Evolutionary conservation across 2,329 filamentous ascomycete genomes (phyloP).

Genomic region (Fusarium devonianum): DNA sequence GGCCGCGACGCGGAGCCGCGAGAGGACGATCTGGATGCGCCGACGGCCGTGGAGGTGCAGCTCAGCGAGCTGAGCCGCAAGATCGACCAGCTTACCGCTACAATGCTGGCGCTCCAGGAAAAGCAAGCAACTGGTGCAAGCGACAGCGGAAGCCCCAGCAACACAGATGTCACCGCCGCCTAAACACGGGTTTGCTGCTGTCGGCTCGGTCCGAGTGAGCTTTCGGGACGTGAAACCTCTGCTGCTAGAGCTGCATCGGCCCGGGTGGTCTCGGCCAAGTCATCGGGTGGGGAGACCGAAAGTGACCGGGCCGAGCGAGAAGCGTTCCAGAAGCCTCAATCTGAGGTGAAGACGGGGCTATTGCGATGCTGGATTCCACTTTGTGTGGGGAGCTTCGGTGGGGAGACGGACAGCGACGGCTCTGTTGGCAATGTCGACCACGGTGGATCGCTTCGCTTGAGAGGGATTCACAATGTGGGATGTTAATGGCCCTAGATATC

Average conservation of each 20-base stretch:
- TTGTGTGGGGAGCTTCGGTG: constrained; percentile 11
- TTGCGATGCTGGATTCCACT: background rate
- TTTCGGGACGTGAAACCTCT: background rate
- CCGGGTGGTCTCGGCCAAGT: constrained; percentile 32
- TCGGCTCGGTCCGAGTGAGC: constrained; percentile 12
- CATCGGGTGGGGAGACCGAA: constrained; percentile 18
- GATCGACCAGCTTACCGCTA: constrained; percentile 64
- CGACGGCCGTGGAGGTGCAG: constrained; percentile 56
- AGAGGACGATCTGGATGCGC: constrained; percentile 51
- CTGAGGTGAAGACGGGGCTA: background rate
- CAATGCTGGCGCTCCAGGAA: constrained; percentile 59
- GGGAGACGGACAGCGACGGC: constrained; percentile 31
- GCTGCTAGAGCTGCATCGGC: background rate
- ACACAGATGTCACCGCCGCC: constrained; percentile 12
- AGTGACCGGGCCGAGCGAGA: constrained; percentile 8
- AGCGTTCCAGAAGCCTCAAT: constrained; percentile 24
- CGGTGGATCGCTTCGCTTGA: constrained; percentile 15
- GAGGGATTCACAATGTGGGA: constrained; percentile 5
- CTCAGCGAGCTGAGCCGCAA: constrained; percentile 63
- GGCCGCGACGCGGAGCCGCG: constrained; percentile 23
- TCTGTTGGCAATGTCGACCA: constrained; percentile 13
- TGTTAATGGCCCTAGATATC: constrained; percentile 4
- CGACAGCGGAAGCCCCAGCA: constrained; percentile 5
- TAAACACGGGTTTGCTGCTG: constrained; percentile 15
- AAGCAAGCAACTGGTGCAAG: constrained; percentile 36